Evolutionary conservation across 192 early-diverging fungal species (phyloP).

Genomic region (Funneliformis mosseae): DNA sequence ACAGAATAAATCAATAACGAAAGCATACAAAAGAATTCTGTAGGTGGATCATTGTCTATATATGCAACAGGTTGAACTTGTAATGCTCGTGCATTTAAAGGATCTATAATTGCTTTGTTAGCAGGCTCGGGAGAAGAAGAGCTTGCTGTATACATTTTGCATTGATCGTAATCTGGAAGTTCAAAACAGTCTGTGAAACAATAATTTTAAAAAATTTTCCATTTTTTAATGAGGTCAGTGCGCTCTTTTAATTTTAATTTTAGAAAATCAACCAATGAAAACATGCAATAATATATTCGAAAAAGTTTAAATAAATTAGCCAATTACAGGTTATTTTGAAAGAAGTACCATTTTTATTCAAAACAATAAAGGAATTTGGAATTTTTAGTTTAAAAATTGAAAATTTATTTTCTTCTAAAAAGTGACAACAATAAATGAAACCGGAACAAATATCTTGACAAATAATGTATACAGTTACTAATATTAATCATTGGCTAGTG

Average conservation of each 20-base stretch:
- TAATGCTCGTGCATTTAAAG: constrained; percentile 25
- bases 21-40: constrained; percentile 33
- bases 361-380: too few relatives aligned
- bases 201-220: too few relatives aligned
- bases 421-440: background rate
- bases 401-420: background rate
- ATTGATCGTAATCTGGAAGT: background rate
- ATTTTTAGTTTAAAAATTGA: background rate
- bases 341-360: too few relatives aligned
- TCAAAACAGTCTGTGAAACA: too few relatives aligned
- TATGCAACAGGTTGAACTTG: constrained; percentile 23
- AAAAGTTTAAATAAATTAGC: too few relatives aligned
- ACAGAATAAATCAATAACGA: background rate
- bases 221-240: too few relatives aligned
- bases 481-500: background rate
- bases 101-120: constrained; percentile 22
- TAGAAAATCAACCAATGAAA: too few relatives aligned
- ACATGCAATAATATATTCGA: too few relatives aligned
- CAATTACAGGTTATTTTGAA: too few relatives aligned
- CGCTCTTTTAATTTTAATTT: too few relatives aligned
- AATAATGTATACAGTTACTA: background rate
- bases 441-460: background rate
- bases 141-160: background rate
- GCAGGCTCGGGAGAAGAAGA: background rate
- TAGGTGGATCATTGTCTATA: constrained; percentile 24